Evolutionary conservation across 805 yeast genomes (phyloP).

Genomic region (Lipomyces spencermartinsiae): DNA sequence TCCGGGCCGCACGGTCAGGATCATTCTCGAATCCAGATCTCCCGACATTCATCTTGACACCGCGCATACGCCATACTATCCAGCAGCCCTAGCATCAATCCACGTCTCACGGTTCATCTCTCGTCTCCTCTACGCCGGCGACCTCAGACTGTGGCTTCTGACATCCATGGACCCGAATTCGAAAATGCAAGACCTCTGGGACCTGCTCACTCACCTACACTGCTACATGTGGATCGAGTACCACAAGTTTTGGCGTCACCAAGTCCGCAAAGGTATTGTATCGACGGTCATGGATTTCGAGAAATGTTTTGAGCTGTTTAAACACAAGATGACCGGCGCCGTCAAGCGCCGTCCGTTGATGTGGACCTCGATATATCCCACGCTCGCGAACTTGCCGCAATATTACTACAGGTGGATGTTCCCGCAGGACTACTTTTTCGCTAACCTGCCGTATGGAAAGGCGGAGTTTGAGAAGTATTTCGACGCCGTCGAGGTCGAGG

Average conservation of each 20-base stretch:
- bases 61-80: conserved; percentile 37
- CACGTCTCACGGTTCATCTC: conserved; percentile 35
- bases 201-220: conserved; percentile 25
- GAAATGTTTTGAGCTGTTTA: conserved; percentile 32
- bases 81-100: conserved; percentile 40
- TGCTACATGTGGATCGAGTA: conserved; percentile 31
- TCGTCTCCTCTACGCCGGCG: conserved; percentile 16
- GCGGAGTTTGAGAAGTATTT: conserved; percentile 19
- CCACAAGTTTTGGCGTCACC: conserved; percentile 36
- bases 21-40: conserved; percentile 27
- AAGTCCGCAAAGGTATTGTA: conserved; percentile 26
- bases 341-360: conserved; percentile 20
- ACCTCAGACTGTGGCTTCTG: conserved; percentile 33
- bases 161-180: conserved; percentile 10
- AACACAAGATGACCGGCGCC: conserved; percentile 1
- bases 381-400: not conserved
- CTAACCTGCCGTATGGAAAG: conserved; percentile 21
- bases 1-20: conserved; percentile 19
- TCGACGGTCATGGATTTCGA: conserved; percentile 41
- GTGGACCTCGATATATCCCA: conserved; percentile 15
- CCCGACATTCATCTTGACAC: conserved; percentile 32
- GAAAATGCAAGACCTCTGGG: conserved; percentile 19
- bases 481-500: not conserved
- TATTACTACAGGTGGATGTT: conserved; percentile 3
- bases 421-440: conserved; percentile 8